Conservation (phyloP, 2,329 filamentous ascomycete species). For the Beauveria caledonica region DNA sequence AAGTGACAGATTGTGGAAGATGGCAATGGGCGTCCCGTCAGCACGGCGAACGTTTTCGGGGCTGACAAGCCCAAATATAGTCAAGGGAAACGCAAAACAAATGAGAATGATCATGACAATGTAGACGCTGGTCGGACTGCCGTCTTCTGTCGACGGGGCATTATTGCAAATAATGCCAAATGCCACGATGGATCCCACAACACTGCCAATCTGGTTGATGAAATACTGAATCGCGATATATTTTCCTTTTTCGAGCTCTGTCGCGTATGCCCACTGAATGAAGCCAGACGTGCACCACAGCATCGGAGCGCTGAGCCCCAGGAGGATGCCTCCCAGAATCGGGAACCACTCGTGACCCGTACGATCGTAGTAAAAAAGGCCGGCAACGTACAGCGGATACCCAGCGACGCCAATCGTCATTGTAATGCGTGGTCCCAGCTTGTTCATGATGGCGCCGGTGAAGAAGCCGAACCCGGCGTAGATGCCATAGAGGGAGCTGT, state of each 20-base stretch:
- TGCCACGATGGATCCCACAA: constrained; percentile 13
- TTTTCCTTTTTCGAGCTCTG: constrained; percentile 14
- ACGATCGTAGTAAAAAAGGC: constrained; percentile 13
- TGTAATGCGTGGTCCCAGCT: constrained; percentile 6
- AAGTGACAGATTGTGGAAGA: constrained; percentile 13
- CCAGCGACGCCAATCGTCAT: constrained; percentile 11
- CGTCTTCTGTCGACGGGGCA: not conserved
- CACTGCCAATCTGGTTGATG: constrained; percentile 10
- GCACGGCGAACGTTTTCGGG: constrained; percentile 17
- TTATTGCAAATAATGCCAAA: constrained; percentile 11
- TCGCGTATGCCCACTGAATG: constrained; percentile 14
- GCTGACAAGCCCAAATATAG: constrained; percentile 15
- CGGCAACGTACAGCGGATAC: constrained; percentile 10
- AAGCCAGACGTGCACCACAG: constrained; percentile 9
- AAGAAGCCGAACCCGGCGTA: constrained; percentile 13
- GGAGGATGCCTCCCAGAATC: constrained; percentile 8
- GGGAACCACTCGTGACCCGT: constrained; percentile 13
- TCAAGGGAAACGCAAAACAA: constrained; percentile 11
- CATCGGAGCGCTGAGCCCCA: constrained; percentile 11
- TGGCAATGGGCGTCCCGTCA: constrained; percentile 13
- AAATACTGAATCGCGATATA: constrained; percentile 12
- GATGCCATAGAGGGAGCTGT: constrained; percentile 10
- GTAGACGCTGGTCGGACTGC: constrained; percentile 13
- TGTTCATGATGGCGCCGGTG: constrained; percentile 12
- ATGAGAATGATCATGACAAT: constrained; percentile 15